Percentiles rank a stretch among this genome's conserved stretches.
phyloP scores from a whole-genome alignment of 768 basidiomycete genomes.

The Leucosporidium scottii region DNA sequence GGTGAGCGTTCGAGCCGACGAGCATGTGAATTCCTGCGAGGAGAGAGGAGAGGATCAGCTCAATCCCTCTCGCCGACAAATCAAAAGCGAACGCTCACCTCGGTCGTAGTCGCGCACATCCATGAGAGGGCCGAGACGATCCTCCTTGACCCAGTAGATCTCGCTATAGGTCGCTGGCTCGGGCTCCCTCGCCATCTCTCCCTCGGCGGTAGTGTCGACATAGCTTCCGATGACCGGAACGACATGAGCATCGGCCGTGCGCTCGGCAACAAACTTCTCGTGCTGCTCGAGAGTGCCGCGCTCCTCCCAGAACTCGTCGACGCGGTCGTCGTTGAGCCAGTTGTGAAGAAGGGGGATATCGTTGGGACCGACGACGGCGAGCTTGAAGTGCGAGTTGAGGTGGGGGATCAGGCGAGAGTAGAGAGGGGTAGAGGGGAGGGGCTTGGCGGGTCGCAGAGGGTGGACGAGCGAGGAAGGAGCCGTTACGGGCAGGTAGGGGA shows the following conservation, averaged over 20 bases:
- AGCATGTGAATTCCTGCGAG: conserved; percentile 29
- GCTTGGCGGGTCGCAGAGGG: conserved; percentile 29
- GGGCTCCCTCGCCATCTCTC: neutral
- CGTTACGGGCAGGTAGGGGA: conserved; percentile 18
- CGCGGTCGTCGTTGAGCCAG: conserved; percentile 32
- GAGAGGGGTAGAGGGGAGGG: conserved; percentile 1
- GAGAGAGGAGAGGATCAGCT: neutral
- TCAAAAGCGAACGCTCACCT: neutral
- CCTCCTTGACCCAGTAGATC: conserved; percentile 35
- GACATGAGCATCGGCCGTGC: conserved; percentile 13
- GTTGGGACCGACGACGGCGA: conserved; percentile 15
- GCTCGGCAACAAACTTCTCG: conserved; percentile 15
- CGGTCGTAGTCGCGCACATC: conserved; percentile 31
- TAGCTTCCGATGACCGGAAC: conserved; percentile 26
- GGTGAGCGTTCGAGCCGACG: conserved; percentile 28
- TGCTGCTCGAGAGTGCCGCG: conserved; percentile 23
- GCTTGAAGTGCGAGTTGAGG: conserved; percentile 25
- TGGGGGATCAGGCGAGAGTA: conserved; percentile 31
- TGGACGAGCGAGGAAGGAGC: conserved; percentile 9
- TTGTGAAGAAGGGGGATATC: conserved; percentile 22
- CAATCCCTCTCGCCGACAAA: neutral
- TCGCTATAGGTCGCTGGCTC: conserved; percentile 25
- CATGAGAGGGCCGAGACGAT: conserved; percentile 20
- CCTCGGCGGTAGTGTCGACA: neutral
- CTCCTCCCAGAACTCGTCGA: conserved; percentile 32